phyloP scores from a whole-genome alignment of 1,284 basidiomycete genomes.

The Inonotus obliquus region DNA sequence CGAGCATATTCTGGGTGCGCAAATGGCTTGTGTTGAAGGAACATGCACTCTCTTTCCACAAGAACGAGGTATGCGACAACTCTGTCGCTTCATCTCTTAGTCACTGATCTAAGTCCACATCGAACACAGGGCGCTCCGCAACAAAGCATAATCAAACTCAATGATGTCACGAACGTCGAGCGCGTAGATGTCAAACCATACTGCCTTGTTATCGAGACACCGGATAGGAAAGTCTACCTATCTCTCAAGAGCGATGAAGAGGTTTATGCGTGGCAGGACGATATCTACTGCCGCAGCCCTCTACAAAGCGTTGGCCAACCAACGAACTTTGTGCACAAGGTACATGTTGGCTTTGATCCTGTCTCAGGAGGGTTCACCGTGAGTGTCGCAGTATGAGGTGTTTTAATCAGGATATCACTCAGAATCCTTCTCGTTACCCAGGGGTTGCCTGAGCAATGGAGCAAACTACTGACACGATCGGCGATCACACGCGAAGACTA shows the following conservation, averaged over 20 bases:
- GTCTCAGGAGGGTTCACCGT: constrained; percentile 91
- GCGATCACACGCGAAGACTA: constrained; percentile 98
- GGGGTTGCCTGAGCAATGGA: constrained; percentile 98
- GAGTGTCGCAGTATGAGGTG: constrained; percentile 25
- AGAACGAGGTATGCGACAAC: constrained; percentile 74
- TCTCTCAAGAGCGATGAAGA: constrained; percentile 93
- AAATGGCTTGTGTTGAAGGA: constrained; percentile 89
- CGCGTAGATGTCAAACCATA: constrained; percentile 92
- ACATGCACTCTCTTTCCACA: constrained; percentile 79
- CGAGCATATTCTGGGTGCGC: constrained; percentile 90
- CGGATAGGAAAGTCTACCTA: constrained; percentile 74
- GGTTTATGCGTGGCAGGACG: constrained; percentile 95
- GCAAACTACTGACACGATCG: constrained; percentile 89
- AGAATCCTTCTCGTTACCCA: constrained; percentile 28
- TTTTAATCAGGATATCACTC: not conserved
- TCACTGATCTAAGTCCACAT: constrained; percentile 1
- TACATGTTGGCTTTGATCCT: constrained; percentile 97
- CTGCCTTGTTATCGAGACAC: constrained; percentile 82
- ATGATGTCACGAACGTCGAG: constrained; percentile 84
- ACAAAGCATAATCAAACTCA: constrained; percentile 65
- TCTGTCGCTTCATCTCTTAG: constrained; percentile 4
- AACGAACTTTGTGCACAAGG: constrained; percentile 97
- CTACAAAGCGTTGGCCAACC: constrained; percentile 92
- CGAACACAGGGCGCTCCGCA: constrained; percentile 51
- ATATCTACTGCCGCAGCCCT: constrained; percentile 89